A percentile compares a stretch with the other conserved stretches of the same genome.
phyloP scores from a whole-genome alignment of 352 stramenopile genomes.

The Globisporangium heterothallicum region DNA sequence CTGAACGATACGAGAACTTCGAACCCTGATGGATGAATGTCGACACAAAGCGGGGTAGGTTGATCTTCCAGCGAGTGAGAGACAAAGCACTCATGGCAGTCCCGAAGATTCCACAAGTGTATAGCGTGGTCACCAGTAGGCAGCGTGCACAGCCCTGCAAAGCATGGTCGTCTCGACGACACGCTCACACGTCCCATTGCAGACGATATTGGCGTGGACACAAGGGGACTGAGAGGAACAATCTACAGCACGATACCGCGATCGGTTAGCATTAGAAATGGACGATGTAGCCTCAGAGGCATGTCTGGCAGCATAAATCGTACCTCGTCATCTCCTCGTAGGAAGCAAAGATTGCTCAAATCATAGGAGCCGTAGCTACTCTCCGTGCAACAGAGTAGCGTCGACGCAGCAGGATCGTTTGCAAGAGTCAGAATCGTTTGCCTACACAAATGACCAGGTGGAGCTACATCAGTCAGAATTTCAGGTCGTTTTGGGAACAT shows the following conservation, averaged over 20 bases:
- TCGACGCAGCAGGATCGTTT: slow-evolving; percentile 41
- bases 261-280: not conserved
- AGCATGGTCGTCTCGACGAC: slow-evolving; percentile 37
- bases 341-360: slow-evolving; percentile 60
- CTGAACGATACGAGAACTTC: slow-evolving; percentile 50
- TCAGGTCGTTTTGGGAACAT: not conserved
- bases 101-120: slow-evolving; percentile 58
- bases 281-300: not conserved
- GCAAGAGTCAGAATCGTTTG: slow-evolving; percentile 38
- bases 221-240: slow-evolving; percentile 32
- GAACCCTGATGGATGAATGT: slow-evolving; percentile 50
- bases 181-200: slow-evolving; percentile 35
- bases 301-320: too few relatives aligned
- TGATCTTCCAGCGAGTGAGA: slow-evolving; percentile 42
- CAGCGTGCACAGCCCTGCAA: slow-evolving; percentile 38
- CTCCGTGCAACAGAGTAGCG: slow-evolving; percentile 60
- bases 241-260: slow-evolving; percentile 13
- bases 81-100: slow-evolving; percentile 55
- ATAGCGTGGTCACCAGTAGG: slow-evolving; percentile 34
- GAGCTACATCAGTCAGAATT: not conserved
- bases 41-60: slow-evolving; percentile 30
- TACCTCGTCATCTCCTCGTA: slow-evolving; percentile 64
- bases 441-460: slow-evolving; percentile 16
- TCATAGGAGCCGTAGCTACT: slow-evolving; percentile 60
- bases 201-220: slow-evolving; percentile 39